Evolutionary conservation across 108 stramenopile species (phyloP), one percentile per base, ranked within the genome.

Genomic region (Discostella stelligeroides): DNA sequence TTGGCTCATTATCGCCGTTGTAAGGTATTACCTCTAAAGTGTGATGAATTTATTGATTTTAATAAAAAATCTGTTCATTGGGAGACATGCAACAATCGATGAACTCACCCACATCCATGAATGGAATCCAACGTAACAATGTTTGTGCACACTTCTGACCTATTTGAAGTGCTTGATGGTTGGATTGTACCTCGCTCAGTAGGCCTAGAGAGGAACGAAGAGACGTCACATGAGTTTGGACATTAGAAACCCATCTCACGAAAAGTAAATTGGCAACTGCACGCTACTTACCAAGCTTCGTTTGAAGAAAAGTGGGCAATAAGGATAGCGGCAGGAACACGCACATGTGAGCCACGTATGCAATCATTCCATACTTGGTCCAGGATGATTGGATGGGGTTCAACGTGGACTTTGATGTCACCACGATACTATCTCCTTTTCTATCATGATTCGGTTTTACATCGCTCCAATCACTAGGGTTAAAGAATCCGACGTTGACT

Each of bases 101-200:
- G 13, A 43, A 18, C 37, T 73, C 59, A 17, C 62, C 28, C 0
- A 86, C 37, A 4, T 79, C 74, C 43, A 84, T 81, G 62, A 93
- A 93, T 27, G 89, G 92, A 58, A 90, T 85, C 38, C 87, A 45
- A 46, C 81, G 55, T 24, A 93, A 50, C 43, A 89, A 30, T 75
- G 82, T 89, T 41, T 89, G 73, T 34, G 83, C 76, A 68, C 86
- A 88, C 46, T 86, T 81, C 61, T 85, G 77, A 20, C 85, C 85
- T 2, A 79, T 75, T 20, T 51, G 49, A 55, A 92, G 66, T n/a
- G 88, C 83, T 51, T 57, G 47, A 25, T 77, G 68, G 61, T 91
- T 81, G 15, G 37, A 55, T 66, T 75, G 43, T 14, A 54, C 14
- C 21, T 63, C 65, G 28, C 50, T 56, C 17, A 76, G 61, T 9